A percentile compares a stretch with the other conserved stretches of the same genome.
Conservation (phyloP, 2,329 filamentous ascomycete genomes). For the Lachnellula suecica region DNA sequence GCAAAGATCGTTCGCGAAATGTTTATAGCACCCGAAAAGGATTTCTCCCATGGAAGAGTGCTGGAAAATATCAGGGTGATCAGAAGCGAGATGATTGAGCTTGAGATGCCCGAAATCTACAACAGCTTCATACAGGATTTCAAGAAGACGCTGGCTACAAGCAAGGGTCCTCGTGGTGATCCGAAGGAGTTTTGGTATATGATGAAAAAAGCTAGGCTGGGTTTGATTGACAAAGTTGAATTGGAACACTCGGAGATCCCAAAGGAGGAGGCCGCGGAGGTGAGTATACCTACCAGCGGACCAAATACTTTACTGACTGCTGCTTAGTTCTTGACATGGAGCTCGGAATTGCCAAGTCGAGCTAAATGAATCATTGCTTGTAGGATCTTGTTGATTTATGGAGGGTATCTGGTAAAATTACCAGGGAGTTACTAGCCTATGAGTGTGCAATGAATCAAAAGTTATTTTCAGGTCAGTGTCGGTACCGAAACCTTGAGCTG, state of each 20-base stretch:
- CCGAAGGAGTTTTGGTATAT: conserved; percentile 80
- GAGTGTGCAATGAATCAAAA: background rate
- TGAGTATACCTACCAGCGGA: background rate
- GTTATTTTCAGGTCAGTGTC: no score
- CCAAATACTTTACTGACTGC: background rate
- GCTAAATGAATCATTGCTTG: background rate
- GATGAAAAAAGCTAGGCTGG: conserved; percentile 65
- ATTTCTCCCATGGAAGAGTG: conserved; percentile 70
- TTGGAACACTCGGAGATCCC: conserved; percentile 65
- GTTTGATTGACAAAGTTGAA: conserved; percentile 67
- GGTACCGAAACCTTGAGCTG: no score
- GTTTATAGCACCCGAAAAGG: conserved; percentile 72
- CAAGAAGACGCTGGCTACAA: conserved; percentile 70
- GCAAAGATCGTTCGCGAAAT: conserved; percentile 65
- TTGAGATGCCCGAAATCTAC: conserved; percentile 75
- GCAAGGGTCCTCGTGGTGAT: conserved; percentile 47
- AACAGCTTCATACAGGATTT: conserved; percentile 71
- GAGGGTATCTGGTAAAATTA: background rate
- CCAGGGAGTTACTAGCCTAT: background rate
- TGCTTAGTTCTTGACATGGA: background rate
- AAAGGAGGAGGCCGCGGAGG: conserved; percentile 66
- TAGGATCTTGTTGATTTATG: background rate
- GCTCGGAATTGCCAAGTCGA: background rate
- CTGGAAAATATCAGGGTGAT: conserved; percentile 76
- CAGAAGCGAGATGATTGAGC: conserved; percentile 71